Percentiles rank a stretch among this genome's conserved stretches.
Evolutionary conservation across 2,329 filamentous ascomycete genomes (phyloP).

Genomic region (Epichloe aotearoae): DNA sequence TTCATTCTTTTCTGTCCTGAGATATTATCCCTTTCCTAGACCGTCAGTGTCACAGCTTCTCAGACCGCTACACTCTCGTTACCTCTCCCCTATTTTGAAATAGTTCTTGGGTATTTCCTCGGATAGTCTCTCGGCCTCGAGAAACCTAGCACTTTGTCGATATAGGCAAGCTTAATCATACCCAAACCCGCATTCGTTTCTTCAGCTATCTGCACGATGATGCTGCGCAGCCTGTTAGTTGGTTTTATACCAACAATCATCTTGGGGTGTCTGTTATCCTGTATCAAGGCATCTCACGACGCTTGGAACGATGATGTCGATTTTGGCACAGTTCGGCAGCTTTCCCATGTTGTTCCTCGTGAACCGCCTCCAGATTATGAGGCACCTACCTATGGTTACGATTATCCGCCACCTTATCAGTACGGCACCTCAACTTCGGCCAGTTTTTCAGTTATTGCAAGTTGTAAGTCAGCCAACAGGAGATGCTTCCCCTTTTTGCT

Average conservation of each 20-base stretch:
- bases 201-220: neutral
- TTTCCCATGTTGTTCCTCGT: slow-evolving; percentile 2
- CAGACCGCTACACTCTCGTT: neutral
- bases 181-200: neutral
- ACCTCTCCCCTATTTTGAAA: neutral
- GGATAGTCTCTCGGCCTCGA: neutral
- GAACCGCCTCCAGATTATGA: slow-evolving; percentile 7
- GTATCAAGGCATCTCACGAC: neutral
- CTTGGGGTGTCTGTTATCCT: slow-evolving; percentile 5
- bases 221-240: neutral
- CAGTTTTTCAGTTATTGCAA: neutral
- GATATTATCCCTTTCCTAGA: slow-evolving; percentile 2
- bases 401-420: slow-evolving; percentile 10
- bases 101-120: slow-evolving; percentile 2
- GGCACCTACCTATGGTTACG: slow-evolving; percentile 9
- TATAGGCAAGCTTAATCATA: neutral
- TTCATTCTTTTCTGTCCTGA: slow-evolving; percentile 4
- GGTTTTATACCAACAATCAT: neutral
- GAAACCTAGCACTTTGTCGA: neutral
- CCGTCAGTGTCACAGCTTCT: neutral
- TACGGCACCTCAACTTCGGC: slow-evolving; percentile 7
- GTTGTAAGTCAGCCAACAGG: slow-evolving; percentile 5
- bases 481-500: neutral
- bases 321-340: neutral
- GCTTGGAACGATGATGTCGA: neutral